Evolutionary conservation across 208 protist species (phyloP), one percentile per base, ranked within the genome.

Genomic region (Leishmania turanica): DNA sequence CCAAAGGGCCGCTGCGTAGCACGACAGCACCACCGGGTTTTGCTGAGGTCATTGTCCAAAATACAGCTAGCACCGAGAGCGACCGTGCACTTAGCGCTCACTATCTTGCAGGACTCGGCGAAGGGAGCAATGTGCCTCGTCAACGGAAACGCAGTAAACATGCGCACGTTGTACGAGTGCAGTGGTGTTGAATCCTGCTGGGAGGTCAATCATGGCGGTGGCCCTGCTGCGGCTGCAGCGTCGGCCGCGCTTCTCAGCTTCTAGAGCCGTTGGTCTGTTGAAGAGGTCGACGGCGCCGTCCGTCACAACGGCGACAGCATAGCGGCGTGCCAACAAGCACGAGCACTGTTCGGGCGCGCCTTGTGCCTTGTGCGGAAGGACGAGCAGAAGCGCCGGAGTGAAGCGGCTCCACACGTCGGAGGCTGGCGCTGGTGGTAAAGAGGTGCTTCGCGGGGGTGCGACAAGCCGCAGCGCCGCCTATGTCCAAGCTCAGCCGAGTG

Each of bases 61-160:
- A 95, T 84, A 81, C 91, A 89, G 47, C 51, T 68, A n/a, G 88
- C 37, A 34, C 84, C 87, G 17, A 93, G 80, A 8, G 86, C 66
- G 27, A 87, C 64, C 3, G 85, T 84, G 40, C 71, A 81, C 37
- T 77, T 80, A 11, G 86, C 86, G n/a, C 88, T 88, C 72, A 81
- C 86, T 31, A 75, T 88, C 40, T 82, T 77, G 68, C 77, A 81
- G 58, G 79, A 73, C 54, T 77, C 47, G 34, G 86, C 89, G 60
- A 93, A 90, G n/a, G 91, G 60, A 8, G 88, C 88, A 24, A 91
- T 82, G 24, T 73, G 58, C 4, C 72, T 64, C 9, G 87, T 68
- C 66, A 74, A 86, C 19, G 84, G 87, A 40, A 54, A 40, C 24
- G 24, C 37, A 21, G 34, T 64, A 45, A 88, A 87, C 13, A 89